Evolutionary conservation across 2,329 filamentous ascomycete species (phyloP).

Genomic region (Akanthomyces dipterigenus): DNA sequence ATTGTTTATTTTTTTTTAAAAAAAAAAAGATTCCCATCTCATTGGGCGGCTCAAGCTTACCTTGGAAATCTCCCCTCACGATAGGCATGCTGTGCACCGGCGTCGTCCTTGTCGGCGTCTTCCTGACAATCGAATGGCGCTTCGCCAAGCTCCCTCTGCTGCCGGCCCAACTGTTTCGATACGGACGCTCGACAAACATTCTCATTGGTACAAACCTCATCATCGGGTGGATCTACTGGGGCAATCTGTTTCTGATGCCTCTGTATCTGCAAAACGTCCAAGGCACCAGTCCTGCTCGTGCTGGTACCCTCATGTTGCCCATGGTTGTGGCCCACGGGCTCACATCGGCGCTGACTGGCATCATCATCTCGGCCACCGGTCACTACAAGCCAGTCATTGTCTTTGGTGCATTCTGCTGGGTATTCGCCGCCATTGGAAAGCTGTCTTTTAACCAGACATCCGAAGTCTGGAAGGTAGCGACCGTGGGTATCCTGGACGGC

Average conservation of each 20-base stretch:
- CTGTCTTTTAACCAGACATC: neutral
- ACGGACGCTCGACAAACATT: constrained; percentile 3
- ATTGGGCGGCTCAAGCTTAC: neutral
- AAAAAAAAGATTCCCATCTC: neutral
- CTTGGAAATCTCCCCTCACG: neutral
- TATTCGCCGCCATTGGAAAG: neutral
- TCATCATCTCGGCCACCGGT: neutral
- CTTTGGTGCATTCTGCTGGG: neutral
- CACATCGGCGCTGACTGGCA: constrained; percentile 1
- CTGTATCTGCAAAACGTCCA: neutral
- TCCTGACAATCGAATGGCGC: neutral
- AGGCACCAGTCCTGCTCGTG: neutral
- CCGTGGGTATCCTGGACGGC: neutral
- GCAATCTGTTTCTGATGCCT: neutral
- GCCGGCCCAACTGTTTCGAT: neutral
- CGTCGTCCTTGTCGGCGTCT: neutral
- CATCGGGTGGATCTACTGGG: constrained; percentile 4
- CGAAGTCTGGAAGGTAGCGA: neutral
- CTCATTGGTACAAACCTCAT: neutral
- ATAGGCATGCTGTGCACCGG: neutral
- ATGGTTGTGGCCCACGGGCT: neutral
- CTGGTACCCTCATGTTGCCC: neutral
- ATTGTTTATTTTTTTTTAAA: no score
- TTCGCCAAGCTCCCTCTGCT: constrained; percentile 3
- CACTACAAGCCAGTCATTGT: constrained; percentile 4